phyloP scores from a whole-genome alignment of 2,329 filamentous ascomycete species.

The Ophiostoma tasmaniense region DNA sequence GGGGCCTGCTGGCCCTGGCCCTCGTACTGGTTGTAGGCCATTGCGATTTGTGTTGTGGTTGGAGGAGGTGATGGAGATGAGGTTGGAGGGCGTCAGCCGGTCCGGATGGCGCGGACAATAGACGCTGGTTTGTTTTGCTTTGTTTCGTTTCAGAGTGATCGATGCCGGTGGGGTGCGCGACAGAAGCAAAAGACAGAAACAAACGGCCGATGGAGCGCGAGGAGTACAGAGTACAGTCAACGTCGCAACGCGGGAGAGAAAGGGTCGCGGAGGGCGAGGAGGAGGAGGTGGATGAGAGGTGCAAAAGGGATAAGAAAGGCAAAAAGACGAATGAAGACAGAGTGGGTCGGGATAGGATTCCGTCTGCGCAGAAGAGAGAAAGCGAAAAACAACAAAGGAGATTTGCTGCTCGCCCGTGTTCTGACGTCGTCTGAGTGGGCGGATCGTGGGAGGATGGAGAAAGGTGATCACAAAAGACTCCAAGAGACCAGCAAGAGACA shows the following conservation, averaged over 20 bases:
- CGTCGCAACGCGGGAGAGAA: not conserved
- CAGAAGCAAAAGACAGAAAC: not conserved
- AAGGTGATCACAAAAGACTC: not conserved
- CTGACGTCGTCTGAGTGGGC: not conserved
- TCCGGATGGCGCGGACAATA: constrained; percentile 1
- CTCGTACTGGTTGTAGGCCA: constrained; percentile 55
- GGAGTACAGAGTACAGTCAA: not conserved
- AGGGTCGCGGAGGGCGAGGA: not conserved
- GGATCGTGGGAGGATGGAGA: not conserved
- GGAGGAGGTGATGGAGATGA: not conserved
- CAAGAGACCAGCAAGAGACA: not conserved
- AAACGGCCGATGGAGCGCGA: not conserved
- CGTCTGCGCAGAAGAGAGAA: not conserved
- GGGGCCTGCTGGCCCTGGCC: constrained; percentile 23
- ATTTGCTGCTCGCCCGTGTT: not conserved
- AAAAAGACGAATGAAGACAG: not conserved
- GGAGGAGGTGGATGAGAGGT: not conserved
- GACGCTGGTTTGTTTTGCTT: not conserved
- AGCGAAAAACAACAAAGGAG: not conserved
- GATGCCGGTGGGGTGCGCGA: constrained; percentile 2
- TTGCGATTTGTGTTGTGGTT: constrained; percentile 24
- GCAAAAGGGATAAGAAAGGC: not conserved
- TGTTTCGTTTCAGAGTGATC: not conserved
- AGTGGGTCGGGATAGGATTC: not conserved
- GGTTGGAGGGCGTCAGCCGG: not conserved